These are phyloP conservation scores for Chenopodium berlandieri DNA, from an alignment of 148 eudicot species.

Conservation along the genomic window DNA sequence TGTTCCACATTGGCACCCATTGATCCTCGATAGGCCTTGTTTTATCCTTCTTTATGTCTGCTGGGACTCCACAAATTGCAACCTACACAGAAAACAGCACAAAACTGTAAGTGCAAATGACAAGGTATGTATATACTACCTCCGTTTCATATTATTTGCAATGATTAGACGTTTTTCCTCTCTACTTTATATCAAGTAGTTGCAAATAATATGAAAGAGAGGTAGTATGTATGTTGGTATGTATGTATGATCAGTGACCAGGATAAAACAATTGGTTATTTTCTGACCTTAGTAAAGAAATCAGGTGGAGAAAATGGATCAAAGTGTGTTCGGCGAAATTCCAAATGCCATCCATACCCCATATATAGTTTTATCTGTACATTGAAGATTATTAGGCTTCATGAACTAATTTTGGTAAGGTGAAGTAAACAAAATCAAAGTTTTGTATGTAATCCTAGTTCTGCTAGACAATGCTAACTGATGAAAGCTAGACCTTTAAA, in stretches of 20 bases:
- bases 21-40: slow-evolving; percentile 44
- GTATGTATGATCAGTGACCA: not conserved
- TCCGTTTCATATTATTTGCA: too few relatives aligned
- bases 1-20: slow-evolving; percentile 63
- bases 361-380: slow-evolving; percentile 56
- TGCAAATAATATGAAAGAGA: too few relatives aligned
- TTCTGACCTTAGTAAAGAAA: slow-evolving; percentile 51
- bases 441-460: not conserved
- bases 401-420: too few relatives aligned
- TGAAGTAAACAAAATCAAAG: not conserved
- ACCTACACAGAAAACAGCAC: slow-evolving; percentile 33
- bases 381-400: not conserved
- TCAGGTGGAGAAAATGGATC: slow-evolving; percentile 68
- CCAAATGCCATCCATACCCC: slow-evolving; percentile 69
- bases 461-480: not conserved
- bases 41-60: slow-evolving; percentile 33
- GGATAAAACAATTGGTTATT: not conserved
- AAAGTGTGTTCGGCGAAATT: slow-evolving; percentile 41
- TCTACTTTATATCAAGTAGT: too few relatives aligned
- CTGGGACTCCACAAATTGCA: slow-evolving; percentile 58
- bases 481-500: slow-evolving; percentile 44
- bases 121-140: not conserved
- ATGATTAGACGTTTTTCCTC: too few relatives aligned
- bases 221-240: not conserved
- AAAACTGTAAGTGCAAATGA: not conserved